Percentiles rank a stretch among this genome's conserved stretches.
These are phyloP conservation scores for Pythium chondricola DNA, from an alignment of 352 stramenopile genomes.

Conservation along the genomic window DNA sequence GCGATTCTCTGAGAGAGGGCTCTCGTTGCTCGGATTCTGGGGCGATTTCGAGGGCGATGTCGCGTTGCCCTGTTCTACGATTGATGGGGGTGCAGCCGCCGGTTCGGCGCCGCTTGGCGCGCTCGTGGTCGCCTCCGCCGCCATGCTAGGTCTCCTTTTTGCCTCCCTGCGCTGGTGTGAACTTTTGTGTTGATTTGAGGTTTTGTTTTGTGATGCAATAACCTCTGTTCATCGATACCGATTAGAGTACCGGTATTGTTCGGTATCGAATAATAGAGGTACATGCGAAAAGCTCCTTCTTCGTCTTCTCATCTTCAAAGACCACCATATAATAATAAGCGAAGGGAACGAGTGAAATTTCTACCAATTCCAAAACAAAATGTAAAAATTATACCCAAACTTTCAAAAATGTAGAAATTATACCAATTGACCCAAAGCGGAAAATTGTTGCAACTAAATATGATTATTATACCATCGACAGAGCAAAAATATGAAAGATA, in stretches of 20 bases:
- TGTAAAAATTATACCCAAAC: too few species aligned
- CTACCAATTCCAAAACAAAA: too few species aligned
- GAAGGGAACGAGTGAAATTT: too few species aligned
- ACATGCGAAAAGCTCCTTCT: too few species aligned
- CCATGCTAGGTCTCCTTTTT: conserved; percentile 1
- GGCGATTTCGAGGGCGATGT: conserved; percentile 7
- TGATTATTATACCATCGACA: too few species aligned
- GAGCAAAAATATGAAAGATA: not conserved
- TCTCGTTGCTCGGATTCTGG: not conserved
- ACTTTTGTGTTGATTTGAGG: conserved; percentile 29
- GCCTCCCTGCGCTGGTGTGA: conserved; percentile 7
- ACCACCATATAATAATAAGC: too few species aligned
- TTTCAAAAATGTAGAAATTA: too few species aligned
- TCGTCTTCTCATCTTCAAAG: too few species aligned
- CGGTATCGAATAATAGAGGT: not conserved
- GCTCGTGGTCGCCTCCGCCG: not conserved
- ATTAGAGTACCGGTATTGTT: not conserved
- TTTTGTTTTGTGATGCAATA: not conserved
- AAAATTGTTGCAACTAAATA: too few species aligned
- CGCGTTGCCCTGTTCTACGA: not conserved
- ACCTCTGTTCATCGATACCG: not conserved
- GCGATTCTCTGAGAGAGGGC: too few species aligned
- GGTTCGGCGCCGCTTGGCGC: not conserved
- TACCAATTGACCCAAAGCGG: too few species aligned
- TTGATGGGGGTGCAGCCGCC: not conserved